Percentiles rank a stretch among this genome's conserved stretches.
Evolutionary conservation across 106 monocot species (phyloP).

Genomic region (Dendrobium huoshanense): DNA sequence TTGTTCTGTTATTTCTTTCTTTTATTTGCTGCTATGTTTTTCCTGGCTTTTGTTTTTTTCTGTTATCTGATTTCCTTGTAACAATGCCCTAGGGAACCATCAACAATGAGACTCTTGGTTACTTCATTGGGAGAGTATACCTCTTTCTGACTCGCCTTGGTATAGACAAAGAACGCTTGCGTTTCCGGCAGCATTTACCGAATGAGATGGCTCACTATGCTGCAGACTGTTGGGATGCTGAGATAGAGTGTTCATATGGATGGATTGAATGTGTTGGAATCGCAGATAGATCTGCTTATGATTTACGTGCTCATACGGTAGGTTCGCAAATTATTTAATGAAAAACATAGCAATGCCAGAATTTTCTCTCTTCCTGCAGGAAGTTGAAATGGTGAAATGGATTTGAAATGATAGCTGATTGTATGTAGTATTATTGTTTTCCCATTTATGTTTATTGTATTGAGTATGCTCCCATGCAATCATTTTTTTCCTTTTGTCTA

Average conservation of each 20-base stretch:
- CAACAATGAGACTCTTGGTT: slow-evolving; percentile 94
- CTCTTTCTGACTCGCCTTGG: slow-evolving; percentile 77
- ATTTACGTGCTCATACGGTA: slow-evolving; percentile 84
- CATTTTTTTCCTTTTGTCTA: background rate
- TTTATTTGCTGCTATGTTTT: background rate
- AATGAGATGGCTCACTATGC: slow-evolving; percentile 99
- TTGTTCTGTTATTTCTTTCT: background rate
- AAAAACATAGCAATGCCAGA: background rate
- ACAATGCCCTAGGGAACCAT: slow-evolving; percentile 47
- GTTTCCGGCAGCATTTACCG: slow-evolving; percentile 87
- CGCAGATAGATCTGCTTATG: slow-evolving; percentile 96
- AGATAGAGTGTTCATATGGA: slow-evolving; percentile 46
- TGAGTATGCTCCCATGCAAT: background rate
- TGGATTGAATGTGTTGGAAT: slow-evolving; percentile 99
- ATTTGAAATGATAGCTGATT: background rate
- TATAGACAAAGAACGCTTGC: slow-evolving; percentile 74
- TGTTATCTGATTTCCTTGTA: background rate
- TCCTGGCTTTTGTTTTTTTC: background rate
- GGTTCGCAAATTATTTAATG: background rate
- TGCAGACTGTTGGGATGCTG: slow-evolving; percentile 98
- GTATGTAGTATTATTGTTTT: background rate
- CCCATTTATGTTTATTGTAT: background rate
- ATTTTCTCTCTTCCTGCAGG: background rate
- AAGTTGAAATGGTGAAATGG: background rate
- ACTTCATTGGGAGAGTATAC: slow-evolving; percentile 91